Evolutionary conservation across 352 stramenopile genomes (phyloP), one percentile per base, ranked within the genome.

Genomic region (Pythium apleroticum): DNA sequence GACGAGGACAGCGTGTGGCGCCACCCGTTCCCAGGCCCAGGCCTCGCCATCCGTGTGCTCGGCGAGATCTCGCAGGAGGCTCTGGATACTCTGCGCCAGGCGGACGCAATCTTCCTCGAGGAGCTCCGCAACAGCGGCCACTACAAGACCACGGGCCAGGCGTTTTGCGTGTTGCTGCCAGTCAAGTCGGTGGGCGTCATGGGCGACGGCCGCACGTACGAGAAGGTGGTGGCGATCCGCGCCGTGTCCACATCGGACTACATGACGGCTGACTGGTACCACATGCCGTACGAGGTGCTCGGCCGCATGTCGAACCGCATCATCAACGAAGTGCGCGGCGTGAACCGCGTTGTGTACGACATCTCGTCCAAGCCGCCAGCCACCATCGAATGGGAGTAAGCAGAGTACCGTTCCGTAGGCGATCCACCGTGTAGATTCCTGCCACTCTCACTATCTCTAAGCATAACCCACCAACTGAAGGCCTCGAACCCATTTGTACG

Each of bases 241-340:
- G 98, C 94, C 66, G 97, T 99, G 24, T 97, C 96, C 63, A 99
- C 98, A n/a, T 99, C 93, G 28, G 98, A 99, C 78, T 99, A 98
- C 78, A 99, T 99, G 98, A 99, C 97, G 27, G 98, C 97, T 19
- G 96, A 99, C 77, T 99, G 98, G 91, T 99, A 99, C 81, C 93
- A 98, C 75, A 97, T 99, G 81, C 97, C 97, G 43, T 99, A 99
- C 77, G 96, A 99, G 57, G 85, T 99, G 39, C 89, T 99, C 63
- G 93, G 90, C 30, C 91, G 81, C 56, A 99, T 99, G 90, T 98
- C 91, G 41, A 99, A 97, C 79, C 87, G 96, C 53, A 98, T 99
- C 69, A 99, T 99, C 75, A 99, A 99, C 77, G 96, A 99, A 81
- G 97, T 99, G 67, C 84, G 87, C 37, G 97, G 97, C 45, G 98